Conservation (phyloP, 352 stramenopile species). For the Thalassiosira livingstoniorum region DNA sequence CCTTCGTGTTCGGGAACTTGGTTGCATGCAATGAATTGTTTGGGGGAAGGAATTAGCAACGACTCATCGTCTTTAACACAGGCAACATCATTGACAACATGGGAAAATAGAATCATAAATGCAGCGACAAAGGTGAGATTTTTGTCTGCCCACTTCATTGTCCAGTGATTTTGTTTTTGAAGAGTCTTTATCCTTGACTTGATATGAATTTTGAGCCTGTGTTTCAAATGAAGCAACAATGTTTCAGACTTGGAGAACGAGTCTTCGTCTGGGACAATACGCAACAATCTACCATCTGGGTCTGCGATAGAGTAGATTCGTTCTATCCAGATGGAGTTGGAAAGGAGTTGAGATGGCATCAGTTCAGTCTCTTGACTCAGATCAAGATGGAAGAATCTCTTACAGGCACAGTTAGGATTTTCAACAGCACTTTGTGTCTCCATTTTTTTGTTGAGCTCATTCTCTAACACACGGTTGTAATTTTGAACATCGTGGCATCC, state of each 20-base stretch:
- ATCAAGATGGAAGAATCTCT: too few species aligned
- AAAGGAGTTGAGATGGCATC: too few species aligned
- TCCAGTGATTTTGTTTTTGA: conserved; percentile 16
- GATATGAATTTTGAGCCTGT: conserved; percentile 11
- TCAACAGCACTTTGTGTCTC: too few species aligned
- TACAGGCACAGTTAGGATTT: too few species aligned
- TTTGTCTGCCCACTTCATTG: conserved; percentile 26
- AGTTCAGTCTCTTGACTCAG: too few species aligned
- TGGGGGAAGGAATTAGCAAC: not conserved
- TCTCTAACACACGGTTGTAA: too few species aligned
- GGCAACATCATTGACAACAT: conserved; percentile 32
- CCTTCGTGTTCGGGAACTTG: not conserved
- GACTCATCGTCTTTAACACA: conserved; percentile 32
- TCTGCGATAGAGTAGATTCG: too few species aligned
- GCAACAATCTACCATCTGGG: too few species aligned
- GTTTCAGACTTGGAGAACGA: conserved; percentile 23
- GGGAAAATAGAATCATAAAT: conserved; percentile 40
- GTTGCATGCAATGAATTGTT: not conserved
- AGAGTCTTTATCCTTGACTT: conserved; percentile 7
- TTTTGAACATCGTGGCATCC: not conserved
- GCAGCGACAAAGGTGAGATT: conserved; percentile 45
- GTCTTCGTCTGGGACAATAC: too few species aligned
- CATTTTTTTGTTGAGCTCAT: too few species aligned
- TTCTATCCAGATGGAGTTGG: too few species aligned
- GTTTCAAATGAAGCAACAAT: conserved; percentile 14